These are phyloP conservation scores for Lachnellula arida DNA, from an alignment of 2,329 filamentous ascomycete species.

Conservation along the genomic window DNA sequence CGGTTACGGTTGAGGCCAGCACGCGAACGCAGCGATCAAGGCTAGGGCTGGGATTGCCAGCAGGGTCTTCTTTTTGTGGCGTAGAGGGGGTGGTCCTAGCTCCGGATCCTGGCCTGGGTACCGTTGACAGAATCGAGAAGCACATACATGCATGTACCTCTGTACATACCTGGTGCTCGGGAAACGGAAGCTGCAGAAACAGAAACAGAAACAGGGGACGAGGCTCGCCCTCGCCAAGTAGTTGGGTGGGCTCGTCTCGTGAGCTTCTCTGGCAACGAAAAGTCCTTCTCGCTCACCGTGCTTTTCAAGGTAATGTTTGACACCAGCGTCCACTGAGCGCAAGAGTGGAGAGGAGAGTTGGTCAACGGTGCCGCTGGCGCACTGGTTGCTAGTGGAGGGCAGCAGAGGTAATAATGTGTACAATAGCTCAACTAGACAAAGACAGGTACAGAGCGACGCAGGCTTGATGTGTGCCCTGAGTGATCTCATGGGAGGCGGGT, in stretches of 20 bases:
- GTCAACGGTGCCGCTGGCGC: not conserved
- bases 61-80: not conserved
- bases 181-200: not conserved
- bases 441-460: not conserved
- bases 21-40: conserved; percentile 9
- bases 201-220: no score
- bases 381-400: not conserved
- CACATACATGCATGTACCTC: not conserved
- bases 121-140: not conserved
- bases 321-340: not conserved
- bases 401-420: no score
- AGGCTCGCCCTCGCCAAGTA: no score
- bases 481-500: not conserved
- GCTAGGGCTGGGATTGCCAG: conserved; percentile 4
- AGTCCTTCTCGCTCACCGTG: no score
- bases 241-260: no score
- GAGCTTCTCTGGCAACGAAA: no score
- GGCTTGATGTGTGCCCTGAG: not conserved
- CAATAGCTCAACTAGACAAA: not conserved
- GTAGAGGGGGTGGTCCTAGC: not conserved
- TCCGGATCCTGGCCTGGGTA: not conserved
- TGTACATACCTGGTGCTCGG: not conserved
- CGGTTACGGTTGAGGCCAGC: conserved; percentile 4
- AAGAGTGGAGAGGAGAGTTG: not conserved
- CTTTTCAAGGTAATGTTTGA: not conserved